phyloP scores from a whole-genome alignment of 176 grass and related monocot species.

The Lolium perenne region DNA sequence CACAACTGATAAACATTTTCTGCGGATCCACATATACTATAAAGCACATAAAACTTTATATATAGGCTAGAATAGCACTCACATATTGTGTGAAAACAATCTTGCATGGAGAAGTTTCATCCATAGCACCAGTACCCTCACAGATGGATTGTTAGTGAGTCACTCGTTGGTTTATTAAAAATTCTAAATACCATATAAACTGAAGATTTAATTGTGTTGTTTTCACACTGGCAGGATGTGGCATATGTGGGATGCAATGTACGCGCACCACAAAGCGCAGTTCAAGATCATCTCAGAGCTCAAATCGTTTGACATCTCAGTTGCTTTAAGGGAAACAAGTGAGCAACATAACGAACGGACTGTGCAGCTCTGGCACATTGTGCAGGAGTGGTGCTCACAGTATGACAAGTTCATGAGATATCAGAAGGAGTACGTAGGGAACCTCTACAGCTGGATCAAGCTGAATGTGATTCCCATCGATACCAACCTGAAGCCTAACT shows the following conservation, averaged over 20 bases:
- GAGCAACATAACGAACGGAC: conserved; percentile 68
- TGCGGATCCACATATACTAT: conserved; percentile 18
- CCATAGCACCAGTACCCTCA: not conserved
- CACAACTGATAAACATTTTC: not conserved
- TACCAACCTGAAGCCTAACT: conserved; percentile 54
- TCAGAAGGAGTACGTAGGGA: conserved; percentile 66
- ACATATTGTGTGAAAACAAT: conserved; percentile 22
- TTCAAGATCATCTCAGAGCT: conserved; percentile 57
- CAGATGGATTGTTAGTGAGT: not conserved
- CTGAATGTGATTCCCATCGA: conserved; percentile 76
- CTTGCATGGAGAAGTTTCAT: conserved; percentile 5
- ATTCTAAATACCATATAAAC: not conserved
- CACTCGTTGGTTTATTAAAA: not conserved
- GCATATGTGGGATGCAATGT: conserved; percentile 77
- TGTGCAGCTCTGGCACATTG: conserved; percentile 50
- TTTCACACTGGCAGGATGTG: conserved; percentile 58
- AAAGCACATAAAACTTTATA: not conserved
- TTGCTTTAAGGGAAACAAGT: conserved; percentile 56
- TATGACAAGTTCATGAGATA: conserved; percentile 60
- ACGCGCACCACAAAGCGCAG: conserved; percentile 57
- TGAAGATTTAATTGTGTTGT: conserved; percentile 18
- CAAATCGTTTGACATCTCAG: conserved; percentile 54
- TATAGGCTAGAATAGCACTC: not conserved
- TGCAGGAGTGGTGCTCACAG: conserved; percentile 65
- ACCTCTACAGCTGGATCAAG: conserved; percentile 69